Conservation (phyloP, 2,329 filamentous ascomycete species). For the Fusarium phyllophilum region DNA sequence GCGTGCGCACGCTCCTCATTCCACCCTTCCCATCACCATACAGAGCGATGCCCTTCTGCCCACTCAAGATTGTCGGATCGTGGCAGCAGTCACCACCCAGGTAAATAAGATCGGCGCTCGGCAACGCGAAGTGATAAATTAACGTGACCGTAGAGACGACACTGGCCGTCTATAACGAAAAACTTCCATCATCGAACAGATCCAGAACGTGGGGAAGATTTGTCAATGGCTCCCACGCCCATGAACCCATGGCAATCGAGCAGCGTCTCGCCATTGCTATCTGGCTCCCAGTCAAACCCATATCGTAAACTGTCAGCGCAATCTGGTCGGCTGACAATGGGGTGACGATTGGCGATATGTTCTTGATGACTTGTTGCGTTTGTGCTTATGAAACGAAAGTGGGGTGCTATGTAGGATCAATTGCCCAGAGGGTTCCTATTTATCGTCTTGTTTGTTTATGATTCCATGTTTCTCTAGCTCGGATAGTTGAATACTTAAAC, state of each 20-base stretch:
- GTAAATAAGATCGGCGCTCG: not conserved
- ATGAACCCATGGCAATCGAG: not conserved
- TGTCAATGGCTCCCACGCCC: not conserved
- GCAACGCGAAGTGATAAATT: not conserved
- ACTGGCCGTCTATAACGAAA: not conserved
- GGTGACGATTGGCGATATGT: no score
- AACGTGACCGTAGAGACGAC: not conserved
- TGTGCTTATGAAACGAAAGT: no score
- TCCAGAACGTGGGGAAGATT: not conserved
- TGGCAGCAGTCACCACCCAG: not conserved
- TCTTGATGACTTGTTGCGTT: no score
- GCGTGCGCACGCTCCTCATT: not conserved
- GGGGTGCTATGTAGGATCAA: no score
- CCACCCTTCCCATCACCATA: not conserved
- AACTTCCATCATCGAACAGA: not conserved
- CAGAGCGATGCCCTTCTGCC: not conserved
- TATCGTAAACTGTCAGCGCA: no score
- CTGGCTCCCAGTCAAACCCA: no score
- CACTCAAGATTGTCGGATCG: not conserved
- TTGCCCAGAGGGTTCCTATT: no score
- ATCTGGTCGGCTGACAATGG: no score
- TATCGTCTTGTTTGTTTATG: no score
- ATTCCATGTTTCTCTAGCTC: no score
- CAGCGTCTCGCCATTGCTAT: no score
- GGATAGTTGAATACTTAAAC: no score